Evolutionary conservation across 306 rosid genomes (phyloP).

Genomic region (Lupinus albus): DNA sequence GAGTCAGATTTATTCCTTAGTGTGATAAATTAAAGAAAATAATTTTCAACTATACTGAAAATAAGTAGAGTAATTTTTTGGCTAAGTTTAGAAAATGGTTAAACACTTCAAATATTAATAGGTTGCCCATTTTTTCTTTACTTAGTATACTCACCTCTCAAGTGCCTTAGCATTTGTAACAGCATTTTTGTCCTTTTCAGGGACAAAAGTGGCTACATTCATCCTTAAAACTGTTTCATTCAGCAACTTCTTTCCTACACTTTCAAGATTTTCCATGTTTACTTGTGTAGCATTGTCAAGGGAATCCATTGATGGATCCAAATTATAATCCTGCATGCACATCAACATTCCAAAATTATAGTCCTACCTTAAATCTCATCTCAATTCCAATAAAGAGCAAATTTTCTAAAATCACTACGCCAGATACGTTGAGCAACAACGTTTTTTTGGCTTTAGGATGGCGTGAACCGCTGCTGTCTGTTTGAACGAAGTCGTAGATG

Average conservation of each 20-base stretch:
- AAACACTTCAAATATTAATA: no score
- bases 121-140: no score
- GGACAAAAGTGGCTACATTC: conserved; percentile 44
- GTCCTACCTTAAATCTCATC: no score
- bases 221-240: conserved; percentile 45
- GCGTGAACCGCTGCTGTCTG: no score
- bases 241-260: conserved; percentile 48
- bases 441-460: no score
- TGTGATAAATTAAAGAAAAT: neutral
- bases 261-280: conserved; percentile 54
- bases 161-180: conserved; percentile 63
- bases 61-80: no score
- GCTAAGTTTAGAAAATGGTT: no score
- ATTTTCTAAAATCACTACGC: no score
- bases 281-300: conserved; percentile 45
- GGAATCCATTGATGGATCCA: conserved; percentile 34
- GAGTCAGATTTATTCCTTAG: neutral
- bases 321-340: conserved; percentile 59
- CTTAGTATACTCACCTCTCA: conserved; percentile 38
- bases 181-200: conserved; percentile 8
- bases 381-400: no score
- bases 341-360: neutral
- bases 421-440: no score
- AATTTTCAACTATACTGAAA: no score
- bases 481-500: no score